Conservation (phyloP, 805 yeast species). For the Kluyveromyces aestuarii region DNA sequence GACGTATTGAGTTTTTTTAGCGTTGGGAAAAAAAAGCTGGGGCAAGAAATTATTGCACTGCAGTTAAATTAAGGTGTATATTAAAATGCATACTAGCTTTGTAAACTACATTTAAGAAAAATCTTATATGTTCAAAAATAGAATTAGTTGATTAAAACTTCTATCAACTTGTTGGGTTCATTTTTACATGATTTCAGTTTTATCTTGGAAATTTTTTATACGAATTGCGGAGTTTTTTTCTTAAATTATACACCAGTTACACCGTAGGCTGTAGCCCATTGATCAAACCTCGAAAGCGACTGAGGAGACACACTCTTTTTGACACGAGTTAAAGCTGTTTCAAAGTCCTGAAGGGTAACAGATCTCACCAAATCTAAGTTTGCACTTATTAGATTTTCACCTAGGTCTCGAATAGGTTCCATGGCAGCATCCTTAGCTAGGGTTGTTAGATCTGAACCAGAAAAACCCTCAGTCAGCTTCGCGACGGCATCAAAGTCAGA, state of each 20-base stretch:
- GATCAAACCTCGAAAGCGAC: constrained; percentile 69
- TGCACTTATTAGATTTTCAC: constrained; percentile 65
- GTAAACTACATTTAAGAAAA: too few relatives aligned
- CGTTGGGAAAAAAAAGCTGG: background rate
- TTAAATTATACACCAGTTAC: constrained; percentile 72
- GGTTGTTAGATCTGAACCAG: constrained; percentile 90
- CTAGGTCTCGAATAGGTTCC: constrained; percentile 89
- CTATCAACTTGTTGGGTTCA: background rate
- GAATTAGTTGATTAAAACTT: background rate
- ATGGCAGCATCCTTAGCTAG: constrained; percentile 95
- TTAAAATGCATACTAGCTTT: too few relatives aligned
- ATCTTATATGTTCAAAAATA: background rate
- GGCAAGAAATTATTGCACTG: background rate
- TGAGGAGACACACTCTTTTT: constrained; percentile 84
- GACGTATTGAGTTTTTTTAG: background rate
- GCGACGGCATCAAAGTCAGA: constrained; percentile 55
- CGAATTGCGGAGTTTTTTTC: background rate
- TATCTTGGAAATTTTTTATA: background rate
- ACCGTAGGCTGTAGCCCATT: constrained; percentile 85
- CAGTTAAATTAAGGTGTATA: too few relatives aligned
- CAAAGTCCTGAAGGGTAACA: constrained; percentile 66
- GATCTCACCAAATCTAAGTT: constrained; percentile 76
- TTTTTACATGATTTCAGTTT: too few relatives aligned
- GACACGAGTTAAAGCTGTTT: constrained; percentile 63
- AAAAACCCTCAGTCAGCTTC: constrained; percentile 68